Evolutionary conservation across 345 rosid species (phyloP).

Genomic region (Sapria himalayana): DNA sequence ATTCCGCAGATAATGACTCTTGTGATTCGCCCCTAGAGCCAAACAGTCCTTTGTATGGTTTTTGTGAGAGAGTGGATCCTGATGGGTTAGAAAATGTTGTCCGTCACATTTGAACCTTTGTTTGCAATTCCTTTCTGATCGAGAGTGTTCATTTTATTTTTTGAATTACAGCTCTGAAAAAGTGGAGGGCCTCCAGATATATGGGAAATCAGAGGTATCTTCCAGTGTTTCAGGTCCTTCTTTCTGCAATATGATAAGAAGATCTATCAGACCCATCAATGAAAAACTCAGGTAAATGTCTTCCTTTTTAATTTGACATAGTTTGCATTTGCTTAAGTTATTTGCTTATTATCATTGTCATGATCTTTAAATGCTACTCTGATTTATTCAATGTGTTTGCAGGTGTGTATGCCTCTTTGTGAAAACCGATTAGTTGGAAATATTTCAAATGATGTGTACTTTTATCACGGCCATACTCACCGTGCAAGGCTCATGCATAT

Average conservation of each 20-base stretch:
- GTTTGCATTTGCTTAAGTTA: neutral
- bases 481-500: too few relatives aligned
- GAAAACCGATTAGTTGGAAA: too few relatives aligned
- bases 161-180: conserved; percentile 55
- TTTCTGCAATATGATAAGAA: conserved; percentile 46
- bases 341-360: neutral
- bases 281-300: conserved; percentile 49
- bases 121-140: too few relatives aligned
- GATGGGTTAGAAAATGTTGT: conserved; percentile 36
- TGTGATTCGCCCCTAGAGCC: conserved; percentile 98
- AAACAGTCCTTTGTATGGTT: conserved; percentile 80
- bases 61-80: conserved; percentile 45
- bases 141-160: conserved; percentile 7
- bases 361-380: neutral
- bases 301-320: neutral
- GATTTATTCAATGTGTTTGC: neutral
- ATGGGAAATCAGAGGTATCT: conserved; percentile 41
- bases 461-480: too few relatives aligned
- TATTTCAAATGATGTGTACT: too few relatives aligned
- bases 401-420: too few relatives aligned
- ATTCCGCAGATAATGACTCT: conserved; percentile 95
- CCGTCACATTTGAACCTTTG: conserved; percentile 8
- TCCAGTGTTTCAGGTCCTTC: conserved; percentile 48
- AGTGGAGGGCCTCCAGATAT: conserved; percentile 46
- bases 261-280: conserved; percentile 31